A percentile compares a stretch with the other conserved stretches of the same genome.
Conservation (phyloP, 2,329 filamentous ascomycete species). For the Basipetospora chlamydospora region DNA sequence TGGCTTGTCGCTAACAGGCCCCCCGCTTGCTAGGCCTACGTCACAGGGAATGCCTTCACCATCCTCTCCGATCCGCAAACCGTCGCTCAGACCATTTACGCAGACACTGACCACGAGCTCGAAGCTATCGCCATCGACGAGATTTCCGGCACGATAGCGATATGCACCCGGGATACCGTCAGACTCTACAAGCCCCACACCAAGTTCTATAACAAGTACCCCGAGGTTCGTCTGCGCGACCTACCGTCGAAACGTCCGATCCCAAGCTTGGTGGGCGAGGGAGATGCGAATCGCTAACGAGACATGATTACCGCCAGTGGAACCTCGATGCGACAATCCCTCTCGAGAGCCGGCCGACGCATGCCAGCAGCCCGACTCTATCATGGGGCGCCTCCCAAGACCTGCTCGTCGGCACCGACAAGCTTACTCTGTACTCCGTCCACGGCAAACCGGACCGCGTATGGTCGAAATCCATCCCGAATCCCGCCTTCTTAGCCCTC, state of each 20-base stretch:
- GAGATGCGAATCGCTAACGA: background rate
- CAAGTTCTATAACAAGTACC: background rate
- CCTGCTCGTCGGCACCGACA: conserved; percentile 60
- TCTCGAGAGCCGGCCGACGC: conserved; percentile 27
- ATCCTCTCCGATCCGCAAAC: conserved; percentile 62
- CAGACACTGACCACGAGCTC: conserved; percentile 55
- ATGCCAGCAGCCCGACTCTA: conserved; percentile 32
- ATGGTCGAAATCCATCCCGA: conserved; percentile 66
- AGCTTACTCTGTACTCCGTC: conserved; percentile 53
- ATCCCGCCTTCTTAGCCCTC: conserved; percentile 54
- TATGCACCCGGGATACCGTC: conserved; percentile 49
- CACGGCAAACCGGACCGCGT: conserved; percentile 35
- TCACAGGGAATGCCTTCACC: conserved; percentile 76
- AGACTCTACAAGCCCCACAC: conserved; percentile 64
- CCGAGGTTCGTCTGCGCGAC: background rate
- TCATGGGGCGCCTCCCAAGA: conserved; percentile 86
- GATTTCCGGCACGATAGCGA: conserved; percentile 69
- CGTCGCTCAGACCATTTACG: conserved; percentile 81
- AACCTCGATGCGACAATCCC: conserved; percentile 39
- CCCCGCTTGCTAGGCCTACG: conserved; percentile 52
- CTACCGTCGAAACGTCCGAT: background rate
- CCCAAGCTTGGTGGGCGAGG: no score
- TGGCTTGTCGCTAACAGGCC: no score
- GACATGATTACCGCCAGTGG: conserved; percentile 30
- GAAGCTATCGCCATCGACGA: conserved; percentile 73